These are phyloP conservation scores for Choanephora cucurbitarum DNA, from an alignment of 371 early-diverging fungal genomes.

Conservation along the genomic window DNA sequence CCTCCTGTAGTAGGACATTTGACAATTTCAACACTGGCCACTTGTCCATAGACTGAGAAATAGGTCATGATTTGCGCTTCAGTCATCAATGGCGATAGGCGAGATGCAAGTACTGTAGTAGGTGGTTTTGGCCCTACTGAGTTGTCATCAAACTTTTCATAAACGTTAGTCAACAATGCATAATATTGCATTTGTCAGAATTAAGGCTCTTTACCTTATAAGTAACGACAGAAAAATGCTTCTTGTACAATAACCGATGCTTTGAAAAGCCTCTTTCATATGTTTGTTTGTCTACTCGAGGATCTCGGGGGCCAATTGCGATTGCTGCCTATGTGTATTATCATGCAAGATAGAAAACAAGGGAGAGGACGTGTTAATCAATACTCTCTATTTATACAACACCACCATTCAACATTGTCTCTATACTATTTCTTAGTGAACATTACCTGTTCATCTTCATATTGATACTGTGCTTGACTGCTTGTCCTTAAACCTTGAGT, in stretches of 20 bases:
- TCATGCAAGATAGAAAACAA: slow-evolving; percentile 3
- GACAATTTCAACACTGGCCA: slow-evolving; percentile 52
- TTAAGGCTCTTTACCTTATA: slow-evolving; percentile 31
- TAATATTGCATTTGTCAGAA: no score
- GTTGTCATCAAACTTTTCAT: slow-evolving; percentile 45
- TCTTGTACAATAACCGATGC: slow-evolving; percentile 25
- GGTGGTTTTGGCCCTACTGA: slow-evolving; percentile 42
- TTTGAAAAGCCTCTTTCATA: slow-evolving; percentile 40
- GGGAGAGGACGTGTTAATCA: not conserved
- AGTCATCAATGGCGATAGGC: slow-evolving; percentile 45
- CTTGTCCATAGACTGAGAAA: slow-evolving; percentile 60
- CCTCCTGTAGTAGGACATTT: slow-evolving; percentile 55
- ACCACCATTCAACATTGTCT: not conserved
- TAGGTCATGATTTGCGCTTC: slow-evolving; percentile 47
- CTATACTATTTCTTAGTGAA: no score
- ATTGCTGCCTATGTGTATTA: slow-evolving; percentile 2
- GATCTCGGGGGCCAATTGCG: slow-evolving; percentile 35
- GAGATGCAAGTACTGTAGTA: slow-evolving; percentile 38
- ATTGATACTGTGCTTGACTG: slow-evolving; percentile 30
- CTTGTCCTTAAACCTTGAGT: slow-evolving; percentile 29
- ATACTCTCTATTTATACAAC: not conserved
- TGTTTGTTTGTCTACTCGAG: slow-evolving; percentile 31
- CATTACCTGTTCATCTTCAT: slow-evolving; percentile 33
- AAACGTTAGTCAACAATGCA: no score
- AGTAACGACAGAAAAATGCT: slow-evolving; percentile 24